phyloP scores from a whole-genome alignment of 768 basidiomycete genomes.

The Pleurotus sapidus region DNA sequence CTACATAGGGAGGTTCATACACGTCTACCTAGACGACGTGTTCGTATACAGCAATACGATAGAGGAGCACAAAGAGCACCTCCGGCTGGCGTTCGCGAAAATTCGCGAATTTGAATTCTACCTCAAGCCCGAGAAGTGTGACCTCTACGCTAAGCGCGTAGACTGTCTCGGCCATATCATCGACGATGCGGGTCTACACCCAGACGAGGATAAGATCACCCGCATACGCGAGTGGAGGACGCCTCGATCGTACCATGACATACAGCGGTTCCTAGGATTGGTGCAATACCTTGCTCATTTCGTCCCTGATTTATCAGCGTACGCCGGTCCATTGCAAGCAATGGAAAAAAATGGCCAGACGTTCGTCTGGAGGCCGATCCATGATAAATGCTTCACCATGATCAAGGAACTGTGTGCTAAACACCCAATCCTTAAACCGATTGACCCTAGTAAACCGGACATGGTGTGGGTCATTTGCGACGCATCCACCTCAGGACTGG shows the following conservation, averaged over 20 bases:
- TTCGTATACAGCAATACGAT: conserved; percentile 33
- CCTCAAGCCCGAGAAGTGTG: conserved; percentile 29
- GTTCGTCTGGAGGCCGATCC: conserved; percentile 24
- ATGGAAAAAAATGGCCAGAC: conserved; percentile 23
- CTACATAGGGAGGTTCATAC: conserved; percentile 32
- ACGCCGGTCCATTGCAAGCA: conserved; percentile 24
- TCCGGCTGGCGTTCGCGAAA: conserved; percentile 25
- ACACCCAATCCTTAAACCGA: conserved; percentile 18
- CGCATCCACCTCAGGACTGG: conserved; percentile 20
- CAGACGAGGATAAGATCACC: conserved; percentile 31
- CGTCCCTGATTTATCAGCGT: conserved; percentile 30
- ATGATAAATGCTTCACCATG: conserved; percentile 18
- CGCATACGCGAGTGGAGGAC: conserved; percentile 29
- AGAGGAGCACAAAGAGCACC: conserved; percentile 33
- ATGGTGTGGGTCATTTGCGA: conserved; percentile 26
- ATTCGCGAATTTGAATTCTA: conserved; percentile 26
- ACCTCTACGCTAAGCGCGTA: conserved; percentile 24
- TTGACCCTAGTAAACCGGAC: conserved; percentile 14
- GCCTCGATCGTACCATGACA: conserved; percentile 28
- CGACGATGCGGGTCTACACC: conserved; percentile 35
- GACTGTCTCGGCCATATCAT: conserved; percentile 40
- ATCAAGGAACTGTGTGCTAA: conserved; percentile 19
- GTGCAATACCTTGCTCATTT: conserved; percentile 35
- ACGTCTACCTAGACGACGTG: conserved; percentile 44
- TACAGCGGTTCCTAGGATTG: conserved; percentile 37